Conservation (phyloP, 352 stramenopile genomes). For the Globisporangium paroecandrum region DNA sequence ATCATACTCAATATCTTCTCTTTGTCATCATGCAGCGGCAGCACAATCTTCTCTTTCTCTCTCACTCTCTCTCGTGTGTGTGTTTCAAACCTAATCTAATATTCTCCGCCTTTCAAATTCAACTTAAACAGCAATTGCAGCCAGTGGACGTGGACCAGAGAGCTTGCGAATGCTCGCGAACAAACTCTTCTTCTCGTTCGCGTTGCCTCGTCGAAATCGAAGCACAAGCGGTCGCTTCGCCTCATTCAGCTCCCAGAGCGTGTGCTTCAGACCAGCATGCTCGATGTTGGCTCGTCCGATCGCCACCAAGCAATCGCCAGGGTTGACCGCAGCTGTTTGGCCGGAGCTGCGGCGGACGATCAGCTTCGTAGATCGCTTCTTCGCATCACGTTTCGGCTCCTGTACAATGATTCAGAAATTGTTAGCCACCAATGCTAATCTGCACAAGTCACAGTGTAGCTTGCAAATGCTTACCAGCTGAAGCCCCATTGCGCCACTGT, state of each 20-base stretch:
- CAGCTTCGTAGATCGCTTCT: slow-evolving; percentile 56
- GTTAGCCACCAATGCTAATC: neutral
- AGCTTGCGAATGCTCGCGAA: slow-evolving; percentile 51
- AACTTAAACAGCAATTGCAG: slow-evolving; percentile 47
- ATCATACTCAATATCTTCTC: neutral
- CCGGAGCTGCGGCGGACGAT: slow-evolving; percentile 75
- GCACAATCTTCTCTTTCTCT: slow-evolving; percentile 1
- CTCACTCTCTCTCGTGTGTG: neutral
- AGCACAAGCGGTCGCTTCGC: slow-evolving; percentile 67
- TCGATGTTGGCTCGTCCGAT: slow-evolving; percentile 85
- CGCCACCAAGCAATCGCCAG: slow-evolving; percentile 75
- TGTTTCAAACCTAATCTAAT: slow-evolving; percentile 10
- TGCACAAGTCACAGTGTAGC: neutral
- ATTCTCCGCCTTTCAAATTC: neutral
- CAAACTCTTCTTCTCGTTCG: slow-evolving; percentile 72
- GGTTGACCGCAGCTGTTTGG: slow-evolving; percentile 69
- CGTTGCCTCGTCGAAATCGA: slow-evolving; percentile 76
- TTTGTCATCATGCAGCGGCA: slow-evolving; percentile 2
- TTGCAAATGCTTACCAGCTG: slow-evolving; percentile 39
- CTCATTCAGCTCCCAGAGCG: slow-evolving; percentile 81
- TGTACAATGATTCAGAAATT: slow-evolving; percentile 13
- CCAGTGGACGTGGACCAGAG: slow-evolving; percentile 20
- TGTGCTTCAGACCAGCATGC: slow-evolving; percentile 81
- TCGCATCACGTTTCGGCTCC: slow-evolving; percentile 37
- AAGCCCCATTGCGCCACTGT: slow-evolving; percentile 59